Evolutionary conservation across 164 flowering plant species (phyloP), one percentile per base, ranked within the genome.

Genomic region (Taxillus chinensis): DNA sequence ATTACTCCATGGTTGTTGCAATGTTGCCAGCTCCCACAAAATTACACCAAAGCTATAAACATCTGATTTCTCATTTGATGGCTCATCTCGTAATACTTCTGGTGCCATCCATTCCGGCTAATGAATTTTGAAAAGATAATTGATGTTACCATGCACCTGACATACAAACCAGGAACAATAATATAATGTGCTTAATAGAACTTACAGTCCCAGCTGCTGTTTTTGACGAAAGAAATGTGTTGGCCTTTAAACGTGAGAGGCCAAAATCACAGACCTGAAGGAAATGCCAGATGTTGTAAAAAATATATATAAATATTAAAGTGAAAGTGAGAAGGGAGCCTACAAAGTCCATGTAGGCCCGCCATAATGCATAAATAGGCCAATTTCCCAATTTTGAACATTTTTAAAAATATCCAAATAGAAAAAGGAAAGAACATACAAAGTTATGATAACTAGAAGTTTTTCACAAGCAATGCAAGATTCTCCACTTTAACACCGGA

Each of bases 61-160:
- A 68, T 91, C 98, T 14, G 92, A 89, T 67, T 91, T 91, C 67
- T 91, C 98, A 78, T 91, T 85, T 70, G 98, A 91, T 69, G 87
- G 95, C 70, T 91, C 98, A 67, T 87, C 98, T 45, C 98, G 93
- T 2, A 91, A 87, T 64, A 91, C 98, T 80, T 91, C 98, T 49
- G 98, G 98, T 57, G 98, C 96, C 96, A 91, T 91, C 96, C 98
- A 91, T 79, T 91, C 96, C 55, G 98, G 96, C 98, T 91, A 72
- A 50, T 9, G 61, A 64, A 56, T 52, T 11, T 41, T 42, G 71
- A 45, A 13, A 68, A 63, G 17, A 39, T 60, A 52, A 55, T 48
- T 37, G 39, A 15, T 43, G 46, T 43, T 43, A 7, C 51, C 10
- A 48, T 48, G 51, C 51, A 48, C 12, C 51, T 14, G 9, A 7